These are phyloP conservation scores for Elongisporangium prolatum DNA, from an alignment of 352 stramenopile species.

Conservation along the genomic window DNA sequence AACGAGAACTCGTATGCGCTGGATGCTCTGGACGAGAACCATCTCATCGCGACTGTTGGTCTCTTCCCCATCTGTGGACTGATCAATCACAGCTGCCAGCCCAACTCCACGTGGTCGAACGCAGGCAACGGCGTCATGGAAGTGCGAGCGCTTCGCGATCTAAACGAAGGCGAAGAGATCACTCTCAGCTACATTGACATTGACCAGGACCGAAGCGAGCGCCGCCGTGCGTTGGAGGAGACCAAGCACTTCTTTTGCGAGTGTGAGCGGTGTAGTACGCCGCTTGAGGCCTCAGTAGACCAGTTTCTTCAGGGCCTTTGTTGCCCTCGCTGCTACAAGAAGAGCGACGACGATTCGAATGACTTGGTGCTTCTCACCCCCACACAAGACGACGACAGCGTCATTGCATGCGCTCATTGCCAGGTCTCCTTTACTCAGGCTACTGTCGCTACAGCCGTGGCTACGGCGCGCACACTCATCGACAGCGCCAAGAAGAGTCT, in stretches of 20 bases:
- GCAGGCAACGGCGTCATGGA: slow-evolving; percentile 28
- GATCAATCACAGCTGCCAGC: slow-evolving; percentile 45
- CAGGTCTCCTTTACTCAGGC: slow-evolving; percentile 12
- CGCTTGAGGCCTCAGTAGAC: slow-evolving; percentile 33
- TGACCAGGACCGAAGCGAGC: slow-evolving; percentile 26
- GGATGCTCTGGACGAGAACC: slow-evolving; percentile 28
- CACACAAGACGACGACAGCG: slow-evolving; percentile 17
- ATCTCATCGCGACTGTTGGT: slow-evolving; percentile 32
- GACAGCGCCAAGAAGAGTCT: slow-evolving; percentile 23
- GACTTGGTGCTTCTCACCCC: slow-evolving; percentile 17
- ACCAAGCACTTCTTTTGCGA: slow-evolving; percentile 51
- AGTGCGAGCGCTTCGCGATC: slow-evolving; percentile 27
- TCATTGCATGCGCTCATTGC: slow-evolving; percentile 15
- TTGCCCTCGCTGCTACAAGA: slow-evolving; percentile 24
- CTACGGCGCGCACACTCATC: slow-evolving; percentile 10
- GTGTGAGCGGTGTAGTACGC: slow-evolving; percentile 29
- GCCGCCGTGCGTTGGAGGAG: slow-evolving; percentile 23
- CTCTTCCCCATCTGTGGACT: slow-evolving; percentile 39
- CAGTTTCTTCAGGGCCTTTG: slow-evolving; percentile 26
- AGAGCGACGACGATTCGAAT: slow-evolving; percentile 1
- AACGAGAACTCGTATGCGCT: slow-evolving; percentile 54
- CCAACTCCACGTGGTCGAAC: slow-evolving; percentile 49
- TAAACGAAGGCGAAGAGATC: slow-evolving; percentile 36
- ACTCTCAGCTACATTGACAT: slow-evolving; percentile 50
- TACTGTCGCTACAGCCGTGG: slow-evolving; percentile 10